phyloP scores from a whole-genome alignment of 257 asterid species.

The Salvia rosmarinus region DNA sequence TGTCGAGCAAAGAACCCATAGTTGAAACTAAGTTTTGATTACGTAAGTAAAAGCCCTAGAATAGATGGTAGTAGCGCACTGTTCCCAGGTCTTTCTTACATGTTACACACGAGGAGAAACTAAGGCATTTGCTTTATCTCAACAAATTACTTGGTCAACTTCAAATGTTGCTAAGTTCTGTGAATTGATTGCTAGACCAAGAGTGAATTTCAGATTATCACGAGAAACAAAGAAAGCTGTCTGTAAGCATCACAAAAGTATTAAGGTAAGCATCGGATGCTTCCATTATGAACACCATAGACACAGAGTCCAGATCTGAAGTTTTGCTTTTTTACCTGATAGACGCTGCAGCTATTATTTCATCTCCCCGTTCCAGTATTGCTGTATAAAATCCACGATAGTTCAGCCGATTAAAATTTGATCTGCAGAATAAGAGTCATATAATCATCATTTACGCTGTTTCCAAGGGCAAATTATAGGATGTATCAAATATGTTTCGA shows the following conservation, averaged over 20 bases:
- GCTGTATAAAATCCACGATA: conserved; percentile 78
- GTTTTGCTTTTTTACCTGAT: conserved; percentile 61
- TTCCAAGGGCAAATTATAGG: background rate
- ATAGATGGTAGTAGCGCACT: background rate
- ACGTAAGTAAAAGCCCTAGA: background rate
- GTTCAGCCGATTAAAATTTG: conserved; percentile 85
- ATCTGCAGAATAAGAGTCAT: conserved; percentile 56
- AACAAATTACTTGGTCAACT: background rate
- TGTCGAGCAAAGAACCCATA: background rate
- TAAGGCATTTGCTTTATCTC: background rate
- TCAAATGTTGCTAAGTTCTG: background rate
- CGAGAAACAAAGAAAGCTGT: background rate
- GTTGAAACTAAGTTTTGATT: conserved; percentile 4
- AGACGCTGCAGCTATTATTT: conserved; percentile 83
- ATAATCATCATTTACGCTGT: conserved; percentile 14
- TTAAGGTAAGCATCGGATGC: conserved; percentile 13
- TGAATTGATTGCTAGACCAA: background rate
- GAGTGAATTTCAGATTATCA: background rate
- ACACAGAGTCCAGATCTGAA: conserved; percentile 1
- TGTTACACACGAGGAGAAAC: background rate
- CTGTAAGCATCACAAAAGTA: background rate
- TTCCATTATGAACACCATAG: conserved; percentile 3
- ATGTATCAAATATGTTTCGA: background rate
- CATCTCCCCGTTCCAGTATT: conserved; percentile 93
- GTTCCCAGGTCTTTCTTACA: conserved; percentile 5